A percentile compares a stretch with the other conserved stretches of the same genome.
These are phyloP conservation scores for Fraxinus floribunda DNA, from an alignment of 305 asterid genomes.

Conservation along the genomic window DNA sequence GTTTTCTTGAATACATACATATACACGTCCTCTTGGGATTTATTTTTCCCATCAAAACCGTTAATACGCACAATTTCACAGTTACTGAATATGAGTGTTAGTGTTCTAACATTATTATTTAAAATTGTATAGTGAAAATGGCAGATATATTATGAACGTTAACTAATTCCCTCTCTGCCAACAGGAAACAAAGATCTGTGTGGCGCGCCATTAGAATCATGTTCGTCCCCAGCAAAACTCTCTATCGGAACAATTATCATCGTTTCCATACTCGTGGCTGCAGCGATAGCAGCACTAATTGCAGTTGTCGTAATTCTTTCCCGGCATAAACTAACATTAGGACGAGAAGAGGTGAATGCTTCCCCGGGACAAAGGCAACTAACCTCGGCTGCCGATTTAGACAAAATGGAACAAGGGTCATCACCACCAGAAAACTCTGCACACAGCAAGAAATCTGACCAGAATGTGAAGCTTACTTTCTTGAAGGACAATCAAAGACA, in stretches of 20 bases:
- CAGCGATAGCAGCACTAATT: slow-evolving; percentile 39
- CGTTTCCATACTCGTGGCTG: slow-evolving; percentile 37
- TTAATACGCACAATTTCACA: background rate
- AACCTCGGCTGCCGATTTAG: slow-evolving; percentile 29
- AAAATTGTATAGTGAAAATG: background rate
- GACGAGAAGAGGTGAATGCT: background rate
- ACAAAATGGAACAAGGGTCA: slow-evolving; percentile 56
- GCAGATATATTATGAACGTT: background rate
- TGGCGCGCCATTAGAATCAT: slow-evolving; percentile 57
- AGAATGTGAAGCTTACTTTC: slow-evolving; percentile 58
- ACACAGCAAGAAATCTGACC: slow-evolving; percentile 35
- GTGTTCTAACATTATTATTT: background rate
- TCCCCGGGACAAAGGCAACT: slow-evolving; percentile 9
- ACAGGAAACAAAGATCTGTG: slow-evolving; percentile 73
- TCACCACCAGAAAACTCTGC: slow-evolving; percentile 28
- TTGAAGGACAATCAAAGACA: slow-evolving; percentile 45
- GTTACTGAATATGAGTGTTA: background rate
- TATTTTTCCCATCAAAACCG: background rate
- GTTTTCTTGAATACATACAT: background rate
- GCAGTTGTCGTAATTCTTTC: slow-evolving; percentile 41
- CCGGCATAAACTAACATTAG: slow-evolving; percentile 35
- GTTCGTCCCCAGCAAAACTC: slow-evolving; percentile 29
- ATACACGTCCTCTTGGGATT: background rate
- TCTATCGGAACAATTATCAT: slow-evolving; percentile 31
- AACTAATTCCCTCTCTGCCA: background rate